These are phyloP conservation scores for Cercospora janseana DNA, from an alignment of 2,329 filamentous ascomycete species.

Conservation along the genomic window DNA sequence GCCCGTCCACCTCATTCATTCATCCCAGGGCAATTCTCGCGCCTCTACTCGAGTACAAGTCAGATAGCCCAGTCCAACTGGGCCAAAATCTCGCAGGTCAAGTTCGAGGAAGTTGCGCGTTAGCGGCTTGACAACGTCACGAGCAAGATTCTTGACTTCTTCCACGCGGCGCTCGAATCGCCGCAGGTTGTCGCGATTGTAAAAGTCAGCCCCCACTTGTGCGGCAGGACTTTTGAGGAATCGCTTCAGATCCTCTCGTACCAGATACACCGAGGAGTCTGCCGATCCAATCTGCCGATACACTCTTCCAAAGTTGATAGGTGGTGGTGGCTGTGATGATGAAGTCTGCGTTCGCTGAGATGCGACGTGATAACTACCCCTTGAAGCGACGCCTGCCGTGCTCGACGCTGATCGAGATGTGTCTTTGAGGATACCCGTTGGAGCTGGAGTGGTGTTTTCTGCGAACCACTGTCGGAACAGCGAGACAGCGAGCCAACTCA, in stretches of 20 bases:
- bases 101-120: conserved; percentile 84
- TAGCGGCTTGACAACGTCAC: conserved; percentile 77
- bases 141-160: conserved; percentile 80
- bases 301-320: conserved; percentile 62
- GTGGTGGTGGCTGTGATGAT: conserved; percentile 32
- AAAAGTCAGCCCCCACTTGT: conserved; percentile 68
- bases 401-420: conserved; percentile 13
- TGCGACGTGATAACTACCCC: conserved; percentile 31
- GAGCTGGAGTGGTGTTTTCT: conserved; percentile 77
- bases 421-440: conserved; percentile 52
- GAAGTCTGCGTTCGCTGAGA: conserved; percentile 31
- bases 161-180: conserved; percentile 84
- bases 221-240: conserved; percentile 64
- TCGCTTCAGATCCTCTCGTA: conserved; percentile 83
- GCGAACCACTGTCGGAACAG: conserved; percentile 92
- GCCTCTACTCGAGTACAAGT: conserved; percentile 64
- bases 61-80: conserved; percentile 56
- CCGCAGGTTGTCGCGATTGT: conserved; percentile 80
- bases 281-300: conserved; percentile 71
- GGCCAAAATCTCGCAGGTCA: conserved; percentile 53
- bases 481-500: conserved; percentile 85
- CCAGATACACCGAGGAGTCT: conserved; percentile 64
- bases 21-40: conserved; percentile 63
- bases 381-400: conserved; percentile 20
- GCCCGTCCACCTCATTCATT: conserved; percentile 23